Percentiles rank a stretch among this genome's conserved stretches.
Evolutionary conservation across 2,329 filamentous ascomycete species (phyloP).

Genomic region (Trichoderma sp.): DNA sequence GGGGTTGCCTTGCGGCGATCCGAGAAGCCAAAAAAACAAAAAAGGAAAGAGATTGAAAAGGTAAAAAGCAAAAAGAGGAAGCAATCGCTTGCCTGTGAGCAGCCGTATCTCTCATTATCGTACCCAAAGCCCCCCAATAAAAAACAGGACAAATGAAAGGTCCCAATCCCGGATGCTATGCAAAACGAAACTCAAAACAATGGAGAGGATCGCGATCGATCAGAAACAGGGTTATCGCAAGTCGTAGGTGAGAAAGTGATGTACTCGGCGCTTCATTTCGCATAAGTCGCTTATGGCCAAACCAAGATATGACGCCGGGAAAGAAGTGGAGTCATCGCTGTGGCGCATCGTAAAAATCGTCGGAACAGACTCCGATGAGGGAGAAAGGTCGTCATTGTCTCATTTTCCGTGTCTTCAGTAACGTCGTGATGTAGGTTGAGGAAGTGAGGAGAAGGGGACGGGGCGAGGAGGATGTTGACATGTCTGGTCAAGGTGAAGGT

Average conservation of each 20-base stretch:
- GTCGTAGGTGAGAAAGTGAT: constrained; percentile 16
- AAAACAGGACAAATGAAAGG: constrained; percentile 22
- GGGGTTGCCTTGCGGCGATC: constrained; percentile 30
- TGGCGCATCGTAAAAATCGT: constrained; percentile 17
- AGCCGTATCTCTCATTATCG: constrained; percentile 12
- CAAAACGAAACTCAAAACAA: constrained; percentile 22
- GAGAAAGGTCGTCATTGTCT: constrained; percentile 25
- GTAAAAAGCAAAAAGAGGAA: constrained; percentile 26
- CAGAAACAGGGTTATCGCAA: constrained; percentile 4
- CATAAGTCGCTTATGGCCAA: constrained; percentile 8
- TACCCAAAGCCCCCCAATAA: constrained; percentile 18
- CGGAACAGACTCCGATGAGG: neutral
- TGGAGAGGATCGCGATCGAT: constrained; percentile 8
- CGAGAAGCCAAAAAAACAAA: neutral
- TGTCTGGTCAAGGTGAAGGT: constrained; percentile 1
- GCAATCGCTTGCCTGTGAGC: neutral
- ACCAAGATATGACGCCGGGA: neutral
- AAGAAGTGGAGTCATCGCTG: constrained; percentile 2
- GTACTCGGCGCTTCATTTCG: constrained; percentile 4
- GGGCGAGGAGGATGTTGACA: neutral
- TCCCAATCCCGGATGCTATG: constrained; percentile 27
- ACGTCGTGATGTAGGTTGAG: constrained; percentile 25
- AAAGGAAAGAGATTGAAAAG: constrained; percentile 18
- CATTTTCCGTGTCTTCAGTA: constrained; percentile 32
- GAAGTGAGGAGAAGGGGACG: constrained; percentile 17